Evolutionary conservation across 345 rosid genomes (phyloP), one percentile per base, ranked within the genome.

Genomic region (Geranium brycei): DNA sequence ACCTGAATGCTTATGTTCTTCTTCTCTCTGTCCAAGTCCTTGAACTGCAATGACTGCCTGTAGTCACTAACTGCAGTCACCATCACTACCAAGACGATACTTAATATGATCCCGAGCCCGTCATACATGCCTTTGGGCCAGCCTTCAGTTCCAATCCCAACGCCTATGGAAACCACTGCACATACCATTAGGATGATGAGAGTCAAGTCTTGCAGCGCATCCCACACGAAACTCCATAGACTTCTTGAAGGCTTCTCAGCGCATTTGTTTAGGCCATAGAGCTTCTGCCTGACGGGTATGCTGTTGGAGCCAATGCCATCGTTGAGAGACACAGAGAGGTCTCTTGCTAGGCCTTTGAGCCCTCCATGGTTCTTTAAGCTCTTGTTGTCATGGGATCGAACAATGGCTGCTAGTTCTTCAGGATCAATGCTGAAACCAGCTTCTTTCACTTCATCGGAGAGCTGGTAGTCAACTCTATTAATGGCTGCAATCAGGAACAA

Each of bases 11-110:
- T 74, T 38, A 87, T 84, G 62, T 85, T 91, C 71, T 85, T 91
- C 77, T 89, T 89, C 81, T 91, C 95, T 76, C 67, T 82, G 75
- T 89, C 96, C 79, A 91, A 75, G 70, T 85, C 95, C 71, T 88
- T 79, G 80, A 91, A 91, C 68, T 85, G 98, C 71, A 91, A 71
- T 64, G 95, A 85, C 69, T 91, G 98, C 70, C 68, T 85, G 72
- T 87, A 91, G 81, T 91, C 98, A 77, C 98, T 91, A 32, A 81
- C 78, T 57, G 95, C 91, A 61, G 98, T 89, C 56, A 89, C 98
- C 59, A 77, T 74, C 66, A 87, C 91, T 51, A 91, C 92, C 77
- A 91, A 79, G 63, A 89, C 60, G 76, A 91, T 76, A 83, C 92
- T 82, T 63, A 89, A 80, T 67, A 89, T 65, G 75, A 91, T 89